Conservation (phyloP, 2,329 filamentous ascomycete species). For the Colletotrichum chrysophilum region DNA sequence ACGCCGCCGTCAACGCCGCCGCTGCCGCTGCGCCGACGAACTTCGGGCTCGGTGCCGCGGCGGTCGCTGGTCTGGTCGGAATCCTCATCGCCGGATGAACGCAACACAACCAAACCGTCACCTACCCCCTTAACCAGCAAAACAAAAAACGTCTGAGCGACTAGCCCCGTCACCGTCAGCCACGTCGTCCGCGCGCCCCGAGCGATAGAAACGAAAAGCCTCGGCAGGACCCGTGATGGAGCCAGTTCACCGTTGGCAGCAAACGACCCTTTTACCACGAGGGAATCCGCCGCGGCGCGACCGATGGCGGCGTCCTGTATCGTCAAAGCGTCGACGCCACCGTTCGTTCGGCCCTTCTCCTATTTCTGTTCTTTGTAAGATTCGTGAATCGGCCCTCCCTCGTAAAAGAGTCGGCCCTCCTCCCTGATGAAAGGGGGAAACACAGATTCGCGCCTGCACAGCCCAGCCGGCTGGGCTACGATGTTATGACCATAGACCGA, state of each 20-base stretch:
- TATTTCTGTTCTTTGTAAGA: neutral
- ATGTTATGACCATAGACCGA: neutral
- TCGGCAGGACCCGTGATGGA: neutral
- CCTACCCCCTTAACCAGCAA: neutral
- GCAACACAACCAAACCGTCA: too few relatives aligned
- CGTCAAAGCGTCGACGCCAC: neutral
- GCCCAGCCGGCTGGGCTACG: slow-evolving; percentile 3
- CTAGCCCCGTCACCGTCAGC: neutral
- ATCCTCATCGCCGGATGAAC: neutral
- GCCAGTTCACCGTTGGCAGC: neutral
- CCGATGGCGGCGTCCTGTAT: neutral
- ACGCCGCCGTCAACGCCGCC: neutral
- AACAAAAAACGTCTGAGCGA: neutral
- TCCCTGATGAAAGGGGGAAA: neutral
- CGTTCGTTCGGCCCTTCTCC: neutral
- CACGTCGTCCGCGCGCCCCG: neutral
- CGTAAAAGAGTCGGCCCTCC: neutral
- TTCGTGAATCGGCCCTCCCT: neutral
- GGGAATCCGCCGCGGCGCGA: neutral
- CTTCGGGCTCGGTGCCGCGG: neutral
- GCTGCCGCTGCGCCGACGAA: neutral
- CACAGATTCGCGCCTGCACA: neutral
- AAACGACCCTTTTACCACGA: neutral
- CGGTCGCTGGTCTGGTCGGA: neutral
- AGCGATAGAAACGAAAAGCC: neutral